Base-by-base conservation (phyloP, 768 basidiomycete species). In the Pulveroboletus sp. region DNA sequence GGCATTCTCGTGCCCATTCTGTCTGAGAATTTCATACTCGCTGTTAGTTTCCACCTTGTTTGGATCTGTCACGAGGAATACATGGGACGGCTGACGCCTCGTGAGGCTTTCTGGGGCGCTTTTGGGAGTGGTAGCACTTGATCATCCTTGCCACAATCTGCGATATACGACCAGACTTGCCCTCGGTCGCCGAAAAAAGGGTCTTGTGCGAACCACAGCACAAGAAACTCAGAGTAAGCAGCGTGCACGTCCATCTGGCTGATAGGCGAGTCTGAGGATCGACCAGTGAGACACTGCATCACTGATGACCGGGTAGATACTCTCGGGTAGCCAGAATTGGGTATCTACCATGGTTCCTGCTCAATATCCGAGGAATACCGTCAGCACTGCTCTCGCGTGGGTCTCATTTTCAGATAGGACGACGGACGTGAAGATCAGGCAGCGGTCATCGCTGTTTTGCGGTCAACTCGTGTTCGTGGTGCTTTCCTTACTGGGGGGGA, bases 1-100 rank as follows among this genome's bases (percentile, higher is more conserved):
- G 72, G 72, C 58, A 66, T 74, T 49, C 72, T 74, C 65, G 73
- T 79, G 75, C 70, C 69, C 56, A 61, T 72, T 42, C 72, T 71
- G 41, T 65, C 69, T 62, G 66, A 76, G 62, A 77, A 76, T 59
- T 67, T 70, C 21, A 63, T 78, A 60, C 59, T 74, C 43, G 67
- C 68, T 49, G 69, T 71, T 57, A 71, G 73, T 57, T 59, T 73
- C 27, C 69, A 73, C 27, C 68, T 75, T 55, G 68, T 24, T 62
- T 76, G 52, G 70, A 71, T 54, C 67, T 66, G 32, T 65, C 67
- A 21, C 61, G 68, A 61, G 69, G 70, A 26, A 58, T 59, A 57
- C 66, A 73, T 57, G 48, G 56, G 28, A 66, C 71, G 7, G 66
- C 67, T 58, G 74, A n/a, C n/a, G n/a, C n/a, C n/a, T n/a, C n/a